A percentile compares a stretch with the other conserved stretches of the same genome.
Evolutionary conservation across 2,329 filamentous ascomycete genomes (phyloP).

Genomic region (Penicillium sp.): DNA sequence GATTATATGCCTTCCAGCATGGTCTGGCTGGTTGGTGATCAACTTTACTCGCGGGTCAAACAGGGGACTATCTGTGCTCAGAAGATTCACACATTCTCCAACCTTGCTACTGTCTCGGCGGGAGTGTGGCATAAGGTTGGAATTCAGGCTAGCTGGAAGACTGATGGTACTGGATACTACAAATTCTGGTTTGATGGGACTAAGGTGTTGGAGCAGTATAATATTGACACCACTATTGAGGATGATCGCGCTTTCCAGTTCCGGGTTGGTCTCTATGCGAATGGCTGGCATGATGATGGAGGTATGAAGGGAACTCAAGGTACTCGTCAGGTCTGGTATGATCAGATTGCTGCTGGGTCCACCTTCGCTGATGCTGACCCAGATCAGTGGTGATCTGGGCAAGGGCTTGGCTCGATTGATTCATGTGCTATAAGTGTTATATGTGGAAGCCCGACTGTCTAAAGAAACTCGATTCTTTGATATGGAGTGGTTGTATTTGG

Average conservation of each 20-base stretch:
- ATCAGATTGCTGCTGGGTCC: constrained; percentile 47
- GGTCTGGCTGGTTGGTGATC: constrained; percentile 46
- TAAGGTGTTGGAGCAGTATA: constrained; percentile 41
- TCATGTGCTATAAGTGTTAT: too few relatives aligned
- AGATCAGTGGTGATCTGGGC: constrained; percentile 1
- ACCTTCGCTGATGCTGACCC: constrained; percentile 41
- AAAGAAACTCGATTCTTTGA: too few relatives aligned
- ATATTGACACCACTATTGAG: constrained; percentile 45
- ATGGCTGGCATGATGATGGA: constrained; percentile 47
- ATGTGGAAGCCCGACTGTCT: too few relatives aligned
- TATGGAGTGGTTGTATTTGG: too few relatives aligned
- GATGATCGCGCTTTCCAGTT: constrained; percentile 47
- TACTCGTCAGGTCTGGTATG: constrained; percentile 49
- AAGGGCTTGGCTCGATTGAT: too few relatives aligned
- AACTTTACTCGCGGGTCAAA: constrained; percentile 45
- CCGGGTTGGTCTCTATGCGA: constrained; percentile 48
- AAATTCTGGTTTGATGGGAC: constrained; percentile 48
- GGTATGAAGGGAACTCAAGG: constrained; percentile 40
- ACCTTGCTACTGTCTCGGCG: constrained; percentile 39
- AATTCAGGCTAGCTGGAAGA: constrained; percentile 47
- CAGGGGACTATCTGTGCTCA: constrained; percentile 39
- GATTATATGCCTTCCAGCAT: constrained; percentile 49
- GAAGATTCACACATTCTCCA: constrained; percentile 28
- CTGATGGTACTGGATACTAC: constrained; percentile 43
- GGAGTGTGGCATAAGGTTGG: constrained; percentile 48